These are phyloP conservation scores for Kodamaea jinghongensis DNA, from an alignment of 805 yeast genomes.

Conservation along the genomic window DNA sequence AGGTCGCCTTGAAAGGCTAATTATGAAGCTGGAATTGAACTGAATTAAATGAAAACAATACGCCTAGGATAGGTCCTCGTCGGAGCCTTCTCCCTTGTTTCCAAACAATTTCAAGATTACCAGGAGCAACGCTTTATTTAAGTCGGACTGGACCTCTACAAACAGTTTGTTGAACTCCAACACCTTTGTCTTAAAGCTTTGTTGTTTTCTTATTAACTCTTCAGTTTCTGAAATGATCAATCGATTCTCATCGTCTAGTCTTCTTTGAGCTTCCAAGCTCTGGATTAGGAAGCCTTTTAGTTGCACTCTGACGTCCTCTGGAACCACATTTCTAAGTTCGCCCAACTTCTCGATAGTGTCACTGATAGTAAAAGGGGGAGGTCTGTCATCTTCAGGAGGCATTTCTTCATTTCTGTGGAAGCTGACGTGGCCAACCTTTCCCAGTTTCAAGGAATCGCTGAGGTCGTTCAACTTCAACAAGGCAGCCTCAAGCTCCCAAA, in stretches of 20 bases:
- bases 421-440: slow-evolving; percentile 15
- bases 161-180: slow-evolving; percentile 4
- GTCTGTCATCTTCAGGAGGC: neutral
- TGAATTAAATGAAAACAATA: no score
- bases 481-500: slow-evolving; percentile 29
- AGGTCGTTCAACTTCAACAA: slow-evolving; percentile 27
- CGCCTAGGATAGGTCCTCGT: no score
- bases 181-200: slow-evolving; percentile 5
- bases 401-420: neutral
- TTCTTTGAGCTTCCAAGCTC: slow-evolving; percentile 3
- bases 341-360: neutral
- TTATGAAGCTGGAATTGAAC: no score
- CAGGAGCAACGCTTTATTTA: no score
- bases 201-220: slow-evolving; percentile 8
- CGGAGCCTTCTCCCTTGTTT: no score
- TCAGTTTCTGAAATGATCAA: slow-evolving; percentile 3
- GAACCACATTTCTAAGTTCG: neutral
- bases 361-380: neutral
- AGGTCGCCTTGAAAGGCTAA: no score
- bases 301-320: neutral
- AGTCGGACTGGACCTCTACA: no score
- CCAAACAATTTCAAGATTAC: no score
- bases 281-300: neutral
- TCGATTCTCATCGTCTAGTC: slow-evolving; percentile 5
- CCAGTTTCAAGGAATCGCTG: slow-evolving; percentile 30